A percentile compares a stretch with the other conserved stretches of the same genome.
phyloP scores from a whole-genome alignment of 257 asterid species.

The Ajuga chamaepitys region DNA sequence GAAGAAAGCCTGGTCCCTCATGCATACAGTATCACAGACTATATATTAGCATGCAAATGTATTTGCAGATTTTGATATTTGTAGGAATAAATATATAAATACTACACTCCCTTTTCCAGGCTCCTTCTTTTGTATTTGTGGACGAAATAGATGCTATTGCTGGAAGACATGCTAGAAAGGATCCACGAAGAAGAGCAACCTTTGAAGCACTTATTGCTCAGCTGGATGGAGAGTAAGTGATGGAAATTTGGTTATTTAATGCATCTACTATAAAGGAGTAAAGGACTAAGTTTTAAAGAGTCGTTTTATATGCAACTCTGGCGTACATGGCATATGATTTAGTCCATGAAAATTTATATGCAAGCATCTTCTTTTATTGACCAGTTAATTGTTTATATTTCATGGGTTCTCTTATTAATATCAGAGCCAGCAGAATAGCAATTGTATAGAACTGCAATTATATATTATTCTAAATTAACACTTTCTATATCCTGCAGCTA shows the following conservation, averaged over 20 bases:
- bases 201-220: conserved; percentile 87
- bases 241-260: conserved; percentile 9
- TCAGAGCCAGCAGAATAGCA: not conserved
- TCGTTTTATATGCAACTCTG: conserved; percentile 17
- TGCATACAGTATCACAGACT: not conserved
- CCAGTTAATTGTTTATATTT: not conserved
- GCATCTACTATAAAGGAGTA: not conserved
- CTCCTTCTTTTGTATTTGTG: conserved; percentile 91
- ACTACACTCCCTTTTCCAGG: conserved; percentile 44
- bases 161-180: conserved; percentile 90
- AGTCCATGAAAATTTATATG: not conserved
- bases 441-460: not conserved
- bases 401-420: conserved; percentile 7
- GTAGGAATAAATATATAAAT: conserved; percentile 13
- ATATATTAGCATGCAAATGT: not conserved
- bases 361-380: not conserved
- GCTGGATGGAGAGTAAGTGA: conserved; percentile 97
- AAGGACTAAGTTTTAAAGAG: conserved; percentile 12
- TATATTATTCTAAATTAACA: not conserved
- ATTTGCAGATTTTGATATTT: not conserved
- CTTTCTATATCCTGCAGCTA: not conserved
- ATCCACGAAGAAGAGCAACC: conserved; percentile 81
- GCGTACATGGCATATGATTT: not conserved
- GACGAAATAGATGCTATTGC: conserved; percentile 99
- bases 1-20: not conserved